Base-by-base conservation (phyloP, 805 yeast species). In the Barnettozyma wickerhamii region DNA sequence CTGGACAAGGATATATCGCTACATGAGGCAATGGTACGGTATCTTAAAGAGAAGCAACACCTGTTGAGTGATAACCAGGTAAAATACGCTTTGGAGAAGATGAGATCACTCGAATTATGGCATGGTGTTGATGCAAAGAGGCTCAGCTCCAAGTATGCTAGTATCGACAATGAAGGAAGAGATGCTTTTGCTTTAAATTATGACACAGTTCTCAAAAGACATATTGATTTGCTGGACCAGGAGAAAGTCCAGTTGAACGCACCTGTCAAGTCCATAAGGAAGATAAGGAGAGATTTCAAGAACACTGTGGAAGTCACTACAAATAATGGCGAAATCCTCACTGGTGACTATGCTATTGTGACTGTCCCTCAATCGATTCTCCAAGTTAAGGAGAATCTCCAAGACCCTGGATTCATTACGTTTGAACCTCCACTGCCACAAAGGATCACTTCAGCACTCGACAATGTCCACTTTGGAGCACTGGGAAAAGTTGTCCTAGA, bases 351-450 rank as follows among this genome's bases (percentile, higher is more conserved):
- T 54, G 65, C 77, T 21, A 69, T 89, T 12, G 83, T 86, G 6
- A 79, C 95, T 0, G 77, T 85, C 5, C 96, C 96, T 0, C 83
- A 83, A 46, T 83, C 90, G 27, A 71, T 84, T 4, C 62, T 88
- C 28, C 75, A 74, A 41, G 51, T 75, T 4, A 59, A 63, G 1
- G 45, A 53, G 3, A 33, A 43, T 5, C 50, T n/a, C n/a, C n/a
- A 52, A 6, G 46, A 53, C n/a, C 80, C 81, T 5, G 37, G 31
- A 2, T 71, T 71, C 14, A 74, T 83, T 21, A 58, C 56, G 26
- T 84, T 86, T 70, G 50, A 44, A 0, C 88, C 89, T 0, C 59
- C 64, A 5, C 59, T 84, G 12, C 85, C 87, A 0, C n/a, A 19
- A 7, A 43, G 51, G 1, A 64, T 82, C 12, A 42, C 46, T 9